Percentiles rank a stretch among this genome's conserved stretches.
These are phyloP conservation scores for Spinellus fusiger DNA, from an alignment of 192 early-diverging fungal species.

Conservation along the genomic window DNA sequence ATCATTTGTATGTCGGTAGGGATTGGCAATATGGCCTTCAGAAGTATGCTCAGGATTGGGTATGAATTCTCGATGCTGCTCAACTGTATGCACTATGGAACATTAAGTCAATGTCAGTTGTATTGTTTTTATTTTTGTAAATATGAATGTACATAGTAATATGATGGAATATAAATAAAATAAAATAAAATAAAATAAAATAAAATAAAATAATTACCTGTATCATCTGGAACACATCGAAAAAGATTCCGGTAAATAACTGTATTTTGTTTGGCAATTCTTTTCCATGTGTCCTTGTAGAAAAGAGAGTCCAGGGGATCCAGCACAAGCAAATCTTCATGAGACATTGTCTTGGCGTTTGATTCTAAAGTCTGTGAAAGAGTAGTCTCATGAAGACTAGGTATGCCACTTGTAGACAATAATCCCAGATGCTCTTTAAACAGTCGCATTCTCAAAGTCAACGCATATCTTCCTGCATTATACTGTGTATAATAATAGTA, in stretches of 20 bases:
- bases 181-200: neutral
- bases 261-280: slow-evolving; percentile 62
- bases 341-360: neutral
- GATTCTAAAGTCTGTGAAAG: neutral
- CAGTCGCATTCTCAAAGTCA: slow-evolving; percentile 64
- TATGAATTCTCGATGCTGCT: slow-evolving; percentile 39
- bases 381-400: neutral
- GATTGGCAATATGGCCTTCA: slow-evolving; percentile 46
- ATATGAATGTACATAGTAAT: neutral
- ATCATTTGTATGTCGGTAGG: slow-evolving; percentile 13
- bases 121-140: neutral
- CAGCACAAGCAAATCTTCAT: slow-evolving; percentile 17
- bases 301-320: slow-evolving; percentile 65
- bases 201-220: slow-evolving; percentile 22
- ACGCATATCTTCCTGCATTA: slow-evolving; percentile 63
- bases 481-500: slow-evolving; percentile 33
- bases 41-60: slow-evolving; percentile 36
- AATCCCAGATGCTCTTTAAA: slow-evolving; percentile 85
- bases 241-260: slow-evolving; percentile 68
- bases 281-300: slow-evolving; percentile 51
- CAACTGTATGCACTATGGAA: slow-evolving; percentile 45
- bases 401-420: slow-evolving; percentile 14
- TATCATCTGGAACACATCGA: slow-evolving; percentile 80
- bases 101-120: no score
- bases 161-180: neutral